Percentiles rank a stretch among this genome's conserved stretches.
phyloP scores from a whole-genome alignment of 495 filamentous ascomycete genomes.

The Penicillium bialowiezense region DNA sequence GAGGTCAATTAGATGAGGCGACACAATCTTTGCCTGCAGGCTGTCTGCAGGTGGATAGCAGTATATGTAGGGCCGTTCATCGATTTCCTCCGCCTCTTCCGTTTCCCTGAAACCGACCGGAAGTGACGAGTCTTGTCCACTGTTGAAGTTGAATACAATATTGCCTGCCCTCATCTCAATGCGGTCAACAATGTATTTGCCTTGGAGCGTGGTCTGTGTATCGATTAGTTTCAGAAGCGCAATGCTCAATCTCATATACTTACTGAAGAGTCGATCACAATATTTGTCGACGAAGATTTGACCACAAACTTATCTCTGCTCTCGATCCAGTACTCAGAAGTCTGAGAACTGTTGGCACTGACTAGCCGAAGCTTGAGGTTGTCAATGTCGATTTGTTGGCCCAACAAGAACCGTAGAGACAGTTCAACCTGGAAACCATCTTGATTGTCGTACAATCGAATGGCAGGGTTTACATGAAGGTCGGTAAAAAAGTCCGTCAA shows the following conservation, averaged over 20 bases:
- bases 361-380: slow-evolving; percentile 64
- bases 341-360: slow-evolving; percentile 30
- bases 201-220: slow-evolving; percentile 60
- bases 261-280: slow-evolving; percentile 42
- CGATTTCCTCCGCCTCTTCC: slow-evolving; percentile 31
- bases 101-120: slow-evolving; percentile 44
- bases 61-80: slow-evolving; percentile 42
- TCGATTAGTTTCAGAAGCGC: slow-evolving; percentile 32
- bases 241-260: slow-evolving; percentile 7
- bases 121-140: slow-evolving; percentile 31
- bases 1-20: slow-evolving; percentile 58
- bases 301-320: slow-evolving; percentile 28
- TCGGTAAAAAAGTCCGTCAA: slow-evolving; percentile 72
- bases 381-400: slow-evolving; percentile 65
- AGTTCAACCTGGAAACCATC: slow-evolving; percentile 79
- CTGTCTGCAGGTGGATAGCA: slow-evolving; percentile 49
- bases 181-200: slow-evolving; percentile 72
- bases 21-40: slow-evolving; percentile 47
- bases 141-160: slow-evolving; percentile 54
- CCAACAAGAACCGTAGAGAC: slow-evolving; percentile 67
- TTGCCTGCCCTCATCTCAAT: slow-evolving; percentile 67
- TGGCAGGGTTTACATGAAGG: slow-evolving; percentile 64
- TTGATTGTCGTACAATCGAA: slow-evolving; percentile 64
- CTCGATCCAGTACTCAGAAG: slow-evolving; percentile 44
- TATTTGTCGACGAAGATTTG: slow-evolving; percentile 36